Evolutionary conservation across 1,284 basidiomycete genomes (phyloP), one percentile per base, ranked within the genome.

Genomic region (Apiotrichum brassicae): DNA sequence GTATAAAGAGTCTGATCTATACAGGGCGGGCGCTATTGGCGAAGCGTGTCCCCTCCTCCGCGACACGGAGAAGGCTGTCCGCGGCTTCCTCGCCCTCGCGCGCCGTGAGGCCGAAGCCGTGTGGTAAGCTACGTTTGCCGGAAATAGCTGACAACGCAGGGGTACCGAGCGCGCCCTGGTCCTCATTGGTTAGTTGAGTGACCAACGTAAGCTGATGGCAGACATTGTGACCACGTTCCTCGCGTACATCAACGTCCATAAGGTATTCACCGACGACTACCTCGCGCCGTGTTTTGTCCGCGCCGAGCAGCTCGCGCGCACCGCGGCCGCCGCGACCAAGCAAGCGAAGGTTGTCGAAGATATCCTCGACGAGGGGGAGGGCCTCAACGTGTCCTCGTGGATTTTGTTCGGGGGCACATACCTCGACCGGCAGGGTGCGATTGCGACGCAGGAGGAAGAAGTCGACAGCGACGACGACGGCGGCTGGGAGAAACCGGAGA

Each of bases 41-140:
- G 65, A 69, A 44, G 40, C 50, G 7, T 70, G 67, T 43, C 53
- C 59, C 2, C 58, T 71, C 2, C 50, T 71, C 11, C 56, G 49
- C 3, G 38, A 53, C 9, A 57, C 69, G 1, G 60, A 63, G 18
- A 51, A 36, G 3, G 49, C 59, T n/a, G 56, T 68, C 0, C 61
- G 69, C 13, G 62, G 66, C 3, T 59, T 68, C 35, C 53, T 71
- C n/a, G 62, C 65, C 19, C 51, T 65, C 3, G 64, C 63, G 4
- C 49, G 65, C 12, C 58, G 56, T 18, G 61, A 65, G 39, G 56
- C 60, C 0, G 64, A 65, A 4, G 43, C 45, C 3, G 33, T 48
- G 3, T 55, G 53, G 56, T 58, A 30, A 25, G 56, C 33, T 35
- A 19, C 2, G 6, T 1, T 8, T n/a, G 2, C 7, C 2, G 11